Evolutionary conservation across 1,284 basidiomycete genomes (phyloP).

Genomic region (Ustilago curta): DNA sequence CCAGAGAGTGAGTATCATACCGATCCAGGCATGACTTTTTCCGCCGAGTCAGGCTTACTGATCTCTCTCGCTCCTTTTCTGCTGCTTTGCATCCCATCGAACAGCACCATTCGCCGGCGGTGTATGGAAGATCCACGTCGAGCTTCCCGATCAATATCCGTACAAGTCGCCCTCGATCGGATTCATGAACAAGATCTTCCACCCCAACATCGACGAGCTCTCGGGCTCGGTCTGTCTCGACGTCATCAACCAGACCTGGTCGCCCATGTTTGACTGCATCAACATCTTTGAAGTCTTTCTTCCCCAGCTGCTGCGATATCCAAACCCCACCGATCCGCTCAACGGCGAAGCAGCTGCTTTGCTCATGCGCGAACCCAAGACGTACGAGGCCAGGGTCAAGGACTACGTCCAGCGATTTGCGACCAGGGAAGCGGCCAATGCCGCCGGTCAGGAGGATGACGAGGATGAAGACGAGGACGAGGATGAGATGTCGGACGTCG

Average conservation of each 20-base stretch:
- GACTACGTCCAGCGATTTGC: slow-evolving; percentile 63
- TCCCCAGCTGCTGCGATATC: slow-evolving; percentile 94
- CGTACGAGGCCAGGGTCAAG: slow-evolving; percentile 62
- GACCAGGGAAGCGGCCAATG: slow-evolving; percentile 47
- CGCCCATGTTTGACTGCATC: slow-evolving; percentile 81
- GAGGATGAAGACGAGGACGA: slow-evolving; percentile 56
- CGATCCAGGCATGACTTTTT: not conserved
- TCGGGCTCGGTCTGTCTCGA: slow-evolving; percentile 63
- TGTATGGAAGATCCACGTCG: slow-evolving; percentile 99
- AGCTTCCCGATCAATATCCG: slow-evolving; percentile 98
- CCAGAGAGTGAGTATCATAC: slow-evolving; percentile 81
- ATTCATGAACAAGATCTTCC: slow-evolving; percentile 99
- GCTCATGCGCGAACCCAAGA: slow-evolving; percentile 95
- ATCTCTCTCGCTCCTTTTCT: not conserved
- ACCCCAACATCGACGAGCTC: slow-evolving; percentile 98
- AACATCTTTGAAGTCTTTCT: slow-evolving; percentile 99
- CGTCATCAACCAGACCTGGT: slow-evolving; percentile 65
- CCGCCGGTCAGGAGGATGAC: slow-evolving; percentile 48
- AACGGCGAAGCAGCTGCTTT: slow-evolving; percentile 97
- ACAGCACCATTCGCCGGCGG: slow-evolving; percentile 94
- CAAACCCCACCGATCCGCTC: slow-evolving; percentile 95
- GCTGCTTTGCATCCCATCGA: not conserved
- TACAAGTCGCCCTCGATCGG: slow-evolving; percentile 99
- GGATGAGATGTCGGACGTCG: slow-evolving; percentile 66
- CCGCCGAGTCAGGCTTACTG: not conserved